phyloP scores from a whole-genome alignment of 2,329 filamentous ascomycete genomes.

The Alternaria ventricosa region DNA sequence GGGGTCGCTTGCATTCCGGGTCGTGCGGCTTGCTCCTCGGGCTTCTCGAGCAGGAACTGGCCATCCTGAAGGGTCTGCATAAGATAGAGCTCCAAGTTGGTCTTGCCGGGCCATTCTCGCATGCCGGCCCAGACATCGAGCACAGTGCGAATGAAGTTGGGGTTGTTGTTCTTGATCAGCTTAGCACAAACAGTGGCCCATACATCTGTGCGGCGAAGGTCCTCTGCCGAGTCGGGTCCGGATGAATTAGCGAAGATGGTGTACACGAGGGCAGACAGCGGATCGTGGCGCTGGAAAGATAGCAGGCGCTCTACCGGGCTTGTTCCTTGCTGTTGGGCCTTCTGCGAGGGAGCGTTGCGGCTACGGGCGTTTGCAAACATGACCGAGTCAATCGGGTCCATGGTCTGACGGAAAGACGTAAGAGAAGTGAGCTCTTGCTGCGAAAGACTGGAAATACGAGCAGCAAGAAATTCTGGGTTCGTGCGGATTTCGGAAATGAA shows the following conservation, averaged over 20 bases:
- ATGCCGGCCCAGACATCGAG: conserved; percentile 87
- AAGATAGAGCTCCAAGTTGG: conserved; percentile 90
- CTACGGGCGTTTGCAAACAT: conserved; percentile 69
- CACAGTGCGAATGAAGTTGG: conserved; percentile 80
- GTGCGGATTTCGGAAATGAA: conserved; percentile 84
- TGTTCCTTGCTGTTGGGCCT: conserved; percentile 59
- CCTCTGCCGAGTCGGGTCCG: conserved; percentile 80
- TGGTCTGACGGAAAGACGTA: conserved; percentile 76
- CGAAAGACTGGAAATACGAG: conserved; percentile 77
- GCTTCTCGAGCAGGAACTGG: conserved; percentile 85
- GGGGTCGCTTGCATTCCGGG: conserved; percentile 73
- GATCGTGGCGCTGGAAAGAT: conserved; percentile 88
- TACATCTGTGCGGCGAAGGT: conserved; percentile 77
- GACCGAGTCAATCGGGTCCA: conserved; percentile 84
- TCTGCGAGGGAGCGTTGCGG: conserved; percentile 57
- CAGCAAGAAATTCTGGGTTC: conserved; percentile 86
- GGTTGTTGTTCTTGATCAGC: conserved; percentile 78
- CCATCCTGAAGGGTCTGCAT: conserved; percentile 95
- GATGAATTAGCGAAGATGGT: conserved; percentile 88
- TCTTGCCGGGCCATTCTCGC: conserved; percentile 87
- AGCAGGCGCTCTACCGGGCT: conserved; percentile 81
- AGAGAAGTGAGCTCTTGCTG: conserved; percentile 78
- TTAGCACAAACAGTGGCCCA: conserved; percentile 90
- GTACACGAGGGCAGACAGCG: conserved; percentile 82
- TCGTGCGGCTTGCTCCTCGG: conserved; percentile 74